Evolutionary conservation across 2,329 filamentous ascomycete genomes (phyloP), one percentile per base, ranked within the genome.

Genomic region (Neopestalotiopsis sp.): DNA sequence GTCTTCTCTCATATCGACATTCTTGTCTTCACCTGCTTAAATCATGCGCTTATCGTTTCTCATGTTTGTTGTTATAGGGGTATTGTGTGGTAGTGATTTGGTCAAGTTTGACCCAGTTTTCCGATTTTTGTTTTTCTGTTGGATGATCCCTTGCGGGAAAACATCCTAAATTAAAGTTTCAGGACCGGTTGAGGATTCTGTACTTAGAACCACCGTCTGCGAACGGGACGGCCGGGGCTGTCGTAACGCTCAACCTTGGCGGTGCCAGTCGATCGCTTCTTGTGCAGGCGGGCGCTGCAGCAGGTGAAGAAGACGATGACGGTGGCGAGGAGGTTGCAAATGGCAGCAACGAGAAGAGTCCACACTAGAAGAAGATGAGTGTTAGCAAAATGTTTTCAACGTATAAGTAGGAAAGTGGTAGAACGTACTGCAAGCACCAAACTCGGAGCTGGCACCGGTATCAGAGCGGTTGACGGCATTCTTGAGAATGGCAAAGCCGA

Each of bases 221-320:
- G 34, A 32, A n/a, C 40, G 28, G 45, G 40, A 28, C n/a, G 56
- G 38, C n/a, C 24, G 24, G 66, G 45, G 59, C 32, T 52, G 38
- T 61, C 66, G 42, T 57, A 61, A 20, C 42, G 45, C 38, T 67
- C 66, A 38, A 28, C 52, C 66, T 67, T 67, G 66, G 40, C 40
- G 59, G 24, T 67, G 45, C 40, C 34, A 5, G 6, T 28, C 24
- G 24, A 10, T 13, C 66, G n/a, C 38, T 57, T 61, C n/a, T 67
- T 67, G 72, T 81, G 81, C 73, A 81, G 60, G n/a, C 86, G 80
- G 9, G 83, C 81, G 67, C 84, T 84, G 80, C 86, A 90, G 84
- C 89, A 91, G 6, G 88, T 88, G 72, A 91, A 81, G 73, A 92
- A 86, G 68, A 91, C 84, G 64, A 91, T 72, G 66, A 89, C 70